phyloP scores from a whole-genome alignment of 495 filamentous ascomycete species.

The Cercophora samala region DNA sequence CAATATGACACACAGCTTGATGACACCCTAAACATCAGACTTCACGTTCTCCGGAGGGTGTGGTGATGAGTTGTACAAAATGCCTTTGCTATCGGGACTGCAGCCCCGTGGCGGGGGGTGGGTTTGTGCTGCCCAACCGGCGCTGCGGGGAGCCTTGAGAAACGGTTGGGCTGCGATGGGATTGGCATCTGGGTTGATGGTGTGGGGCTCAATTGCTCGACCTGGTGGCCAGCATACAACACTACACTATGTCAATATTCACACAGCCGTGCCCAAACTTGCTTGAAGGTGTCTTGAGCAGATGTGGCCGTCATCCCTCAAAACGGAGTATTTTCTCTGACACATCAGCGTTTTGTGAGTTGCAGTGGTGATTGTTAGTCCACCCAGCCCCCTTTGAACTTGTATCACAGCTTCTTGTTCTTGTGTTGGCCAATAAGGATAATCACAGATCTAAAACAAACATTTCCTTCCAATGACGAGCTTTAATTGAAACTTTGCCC shows the following conservation, averaged over 20 bases:
- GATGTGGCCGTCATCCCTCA: not conserved
- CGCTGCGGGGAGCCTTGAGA: constrained; percentile 19
- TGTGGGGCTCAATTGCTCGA: constrained; percentile 8
- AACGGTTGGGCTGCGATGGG: constrained; percentile 38
- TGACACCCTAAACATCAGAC: constrained; percentile 5
- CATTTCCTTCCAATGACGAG: constrained; percentile 29
- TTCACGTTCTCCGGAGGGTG: constrained; percentile 19
- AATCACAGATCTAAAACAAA: not conserved
- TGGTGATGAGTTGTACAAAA: constrained; percentile 53
- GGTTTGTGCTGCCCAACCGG: constrained; percentile 50
- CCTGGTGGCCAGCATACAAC: constrained; percentile 6
- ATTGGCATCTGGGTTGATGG: constrained; percentile 27
- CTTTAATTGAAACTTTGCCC: not conserved
- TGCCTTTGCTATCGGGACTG: constrained; percentile 28
- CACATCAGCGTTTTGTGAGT: not conserved
- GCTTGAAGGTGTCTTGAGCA: not conserved
- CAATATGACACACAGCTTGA: not conserved
- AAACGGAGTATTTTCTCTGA: not conserved
- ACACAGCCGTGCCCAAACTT: not conserved
- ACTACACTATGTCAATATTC: not conserved
- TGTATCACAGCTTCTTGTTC: not conserved
- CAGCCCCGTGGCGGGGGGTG: constrained; percentile 40
- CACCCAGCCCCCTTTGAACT: not conserved
- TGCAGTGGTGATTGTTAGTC: not conserved
- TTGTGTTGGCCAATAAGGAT: not conserved